Base-by-base conservation (phyloP, 2,329 filamentous ascomycete genomes). In the Thielaviopsis ethacetica region DNA sequence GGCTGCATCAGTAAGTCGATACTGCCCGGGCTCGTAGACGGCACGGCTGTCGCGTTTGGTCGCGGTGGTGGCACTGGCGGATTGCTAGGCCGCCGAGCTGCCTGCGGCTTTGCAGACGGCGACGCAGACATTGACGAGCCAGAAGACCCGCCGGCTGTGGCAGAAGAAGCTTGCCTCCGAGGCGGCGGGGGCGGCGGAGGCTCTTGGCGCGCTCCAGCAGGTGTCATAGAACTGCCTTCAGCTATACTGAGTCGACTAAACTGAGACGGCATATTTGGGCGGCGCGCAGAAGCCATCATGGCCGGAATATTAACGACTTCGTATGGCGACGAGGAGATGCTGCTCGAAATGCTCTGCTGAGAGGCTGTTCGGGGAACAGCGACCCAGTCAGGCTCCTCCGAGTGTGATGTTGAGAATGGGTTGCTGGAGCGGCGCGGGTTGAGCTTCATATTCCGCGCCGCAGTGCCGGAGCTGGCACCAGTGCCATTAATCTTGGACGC, bases 341-440 rank as follows among this genome's bases (percentile, higher is more conserved):
- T 81, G 1, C 77, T 80, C 62, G 75, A 74, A 0, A 78, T 73
- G 0, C 77, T 79, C 30, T 78, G 68, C 44, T 77, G 75, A 17
- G 79, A 79, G 50, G 75, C 73, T 2, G 76, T 72, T 34, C 79
- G 72, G 22, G 81, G 76, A 5, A 85, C 74, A 3, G 77, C 78
- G 50, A 95, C 82, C 93, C 93, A 97, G 66, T 96, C 91, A 10
- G 85, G 81, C 68, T 95, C 88, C 34, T 84, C 77, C 1, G 80
- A 83, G 26, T 56, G 57, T 10, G 44, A 49, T 0, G 79, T 75
- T 1, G 77, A 78, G 68, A 94, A 97, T 0, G 93, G 93, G 66
- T 97, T 97, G 0, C 86, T 81, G 13, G 82, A 81, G 54, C 88
- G 81, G 34, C 81, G 78, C 1, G 85, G 81, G 68, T 95, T 96